Evolutionary conservation across 2,329 filamentous ascomycete species (phyloP), one percentile per base, ranked within the genome.

Genomic region (Penicillium sp.): DNA sequence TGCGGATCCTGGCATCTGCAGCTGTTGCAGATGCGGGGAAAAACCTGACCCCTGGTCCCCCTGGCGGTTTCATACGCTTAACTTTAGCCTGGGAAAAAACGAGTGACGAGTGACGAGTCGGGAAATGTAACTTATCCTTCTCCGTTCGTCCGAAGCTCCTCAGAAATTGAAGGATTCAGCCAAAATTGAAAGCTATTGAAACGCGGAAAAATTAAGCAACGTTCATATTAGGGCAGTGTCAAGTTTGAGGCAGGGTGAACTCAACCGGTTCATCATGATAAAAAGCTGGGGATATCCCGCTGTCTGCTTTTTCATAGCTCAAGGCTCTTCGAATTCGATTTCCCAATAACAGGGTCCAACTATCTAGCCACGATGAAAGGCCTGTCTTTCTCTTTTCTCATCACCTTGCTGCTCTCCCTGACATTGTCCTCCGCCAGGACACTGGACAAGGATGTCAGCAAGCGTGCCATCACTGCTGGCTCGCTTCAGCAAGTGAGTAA

Each of bases 401-500:
- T 28, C 17, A 28, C 35, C n/a, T 25, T 52, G 12, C 39, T 52
- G 1, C 49, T 52, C 5, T 52, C 25, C 12, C 38, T 52, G 12
- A 41, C 34, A 3, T 25, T 52, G 34, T 52, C 49, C 35, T 28
- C 49, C 28, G 49, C 49, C 20, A 31, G 49, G 8, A 22, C 49
- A 41, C 6, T 52, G n/a, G 49, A 37, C 7, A 37, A 52, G 4
- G 49, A 52, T 52, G 37, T 39, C 25, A 39, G 20, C 49, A 52
- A 52, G 35, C 49, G 49, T 12, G 49, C 39, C 49, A 52, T 52
- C 49, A 52, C 17, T 6, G 35, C 49, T 5, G 49, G 49, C 17
- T 52, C 49, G 15, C 49, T 52, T 15, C 49, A 52, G 25, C 49
- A 52, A 28, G 49, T 52, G 49, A 52, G 35, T 20, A 41, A 22